Percentiles rank a stretch among this genome's conserved stretches.
Evolutionary conservation across 176 grass and related monocot species (phyloP).

Genomic region (Raddia guianensis): DNA sequence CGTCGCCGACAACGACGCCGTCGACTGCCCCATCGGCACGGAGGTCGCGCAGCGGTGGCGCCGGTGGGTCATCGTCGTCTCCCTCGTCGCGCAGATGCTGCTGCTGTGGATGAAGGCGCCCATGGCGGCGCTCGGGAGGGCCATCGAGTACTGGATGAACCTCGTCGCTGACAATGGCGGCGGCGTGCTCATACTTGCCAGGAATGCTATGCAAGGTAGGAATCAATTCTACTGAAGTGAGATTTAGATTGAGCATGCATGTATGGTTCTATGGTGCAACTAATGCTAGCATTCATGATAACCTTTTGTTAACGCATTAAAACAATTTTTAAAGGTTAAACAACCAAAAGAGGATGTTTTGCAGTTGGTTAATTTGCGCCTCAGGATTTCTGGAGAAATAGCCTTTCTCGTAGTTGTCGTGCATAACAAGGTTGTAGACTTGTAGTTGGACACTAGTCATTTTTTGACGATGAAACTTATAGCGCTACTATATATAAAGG

Average conservation of each 20-base stretch:
- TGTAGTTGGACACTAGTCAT: neutral
- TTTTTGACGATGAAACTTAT: neutral
- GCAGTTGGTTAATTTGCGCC: neutral
- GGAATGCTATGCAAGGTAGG: conserved; percentile 48
- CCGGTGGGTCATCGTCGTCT: conserved; percentile 63
- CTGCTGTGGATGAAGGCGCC: conserved; percentile 52
- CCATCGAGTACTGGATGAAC: conserved; percentile 77
- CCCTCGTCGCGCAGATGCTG: conserved; percentile 59
- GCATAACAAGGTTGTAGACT: neutral
- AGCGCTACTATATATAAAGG: neutral
- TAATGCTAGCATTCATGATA: neutral
- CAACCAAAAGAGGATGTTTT: neutral
- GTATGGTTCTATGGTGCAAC: neutral
- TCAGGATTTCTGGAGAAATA: conserved; percentile 3
- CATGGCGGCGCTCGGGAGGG: conserved; percentile 45
- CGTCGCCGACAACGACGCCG: conserved; percentile 46
- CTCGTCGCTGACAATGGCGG: conserved; percentile 53
- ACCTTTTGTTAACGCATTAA: too few species aligned
- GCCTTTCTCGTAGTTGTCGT: neutral
- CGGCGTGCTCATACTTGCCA: conserved; percentile 40
- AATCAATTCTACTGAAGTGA: neutral
- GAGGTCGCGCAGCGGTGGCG: conserved; percentile 25
- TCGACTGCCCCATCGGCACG: conserved; percentile 43
- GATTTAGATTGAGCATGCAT: neutral
- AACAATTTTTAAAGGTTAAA: neutral